Evolutionary conservation across 192 early-diverging fungal genomes (phyloP), one percentile per base, ranked within the genome.

Genomic region (Coemansia sp.): DNA sequence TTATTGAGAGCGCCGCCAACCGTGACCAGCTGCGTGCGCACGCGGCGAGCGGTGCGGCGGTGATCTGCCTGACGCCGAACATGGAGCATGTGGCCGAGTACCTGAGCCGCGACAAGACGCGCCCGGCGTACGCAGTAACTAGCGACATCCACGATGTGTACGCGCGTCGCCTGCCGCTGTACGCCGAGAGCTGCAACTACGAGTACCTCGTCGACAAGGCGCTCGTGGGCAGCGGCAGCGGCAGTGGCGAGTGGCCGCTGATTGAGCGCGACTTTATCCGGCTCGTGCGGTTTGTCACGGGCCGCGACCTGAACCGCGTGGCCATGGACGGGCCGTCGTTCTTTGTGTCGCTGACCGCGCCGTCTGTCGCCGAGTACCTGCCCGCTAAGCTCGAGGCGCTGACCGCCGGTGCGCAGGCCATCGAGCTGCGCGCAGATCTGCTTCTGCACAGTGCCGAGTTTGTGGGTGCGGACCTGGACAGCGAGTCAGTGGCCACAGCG

Each of bases 341-440:
- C 63, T 98, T 98, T 81, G 82, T 98, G 2, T 95, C 93, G 4
- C 77, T 95, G 55, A 98, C 94, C 0, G 85, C 84, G 64, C 77
- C 82, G 4, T 86, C 88, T 43, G 62, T 90, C 28, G 65, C 84
- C 18, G 72, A 67, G 31, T 69, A 84, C 8, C 73, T 83, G 19
- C 47, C 86, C 22, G 69, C 80, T 29, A 57, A 76, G 24, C 61
- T 98, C 24, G 73, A 75, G 5, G 65, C 76, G 11, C 71, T 95
- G 47, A 84, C 84, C 3, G 85, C 88, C 35, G 97, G 97, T 19
- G 82, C 86, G 0, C 91, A 94, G 59, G 94, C 91, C 5, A 81
- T 99, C 30, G 97, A 99, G 79, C 76, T 99, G 43, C 90, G 97
- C 28, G 93, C 90, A 4, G 97, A 99, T 65, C 71, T 99, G 40